Base-by-base conservation (phyloP, 257 asterid genomes). In the Schizonepeta tenuifolia region DNA sequence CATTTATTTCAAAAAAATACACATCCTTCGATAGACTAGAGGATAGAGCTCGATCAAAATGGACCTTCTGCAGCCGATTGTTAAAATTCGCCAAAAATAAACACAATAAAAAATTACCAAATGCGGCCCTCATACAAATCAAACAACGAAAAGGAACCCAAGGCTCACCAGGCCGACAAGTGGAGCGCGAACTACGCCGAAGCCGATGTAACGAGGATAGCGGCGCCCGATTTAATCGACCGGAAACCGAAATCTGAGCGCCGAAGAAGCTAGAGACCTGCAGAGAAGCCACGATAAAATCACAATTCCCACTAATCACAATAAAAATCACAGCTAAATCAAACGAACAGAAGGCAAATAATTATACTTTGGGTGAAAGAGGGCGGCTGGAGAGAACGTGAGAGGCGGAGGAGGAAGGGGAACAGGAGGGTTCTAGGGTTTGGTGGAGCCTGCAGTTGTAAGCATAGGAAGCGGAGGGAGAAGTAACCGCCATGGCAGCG, bases 391-490 rank as follows among this genome's bases (percentile, higher is more conserved):
- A 64, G 12, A 67, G 24, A 69, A 79, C 53, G 69, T 67, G 63
- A 54, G 87, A 71, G 36, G 93, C 49, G 70, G 90, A 72, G 21
- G 93, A 74, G 56, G 86, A 66, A 43, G 87, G 77, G 36, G 83
- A 80, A 54, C 83, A 73, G 3, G 86, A 76, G 38, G 84, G 40
- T 0, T 85, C 87, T 49, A 78, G 73, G 82, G 82, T 65, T 71
- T 77, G 86, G 51, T 67, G 84, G 47, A 78, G 72, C 9, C 67
- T 35, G 55, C 57, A 38, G 38, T 46, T 43, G 80, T 63, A 75
- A 35, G 83, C 56, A 51, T 69, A 81, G 6, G 88, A 49, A 31
- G 67, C 67, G 49, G 67, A 21, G 28, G 81, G 72, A 69, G 86
- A 74, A 54, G 77, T 74, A 72, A 78, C 79, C 67, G 87, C 87